These are phyloP conservation scores for Candida glucosophila DNA, from an alignment of 1,139 yeast species.

Conservation along the genomic window DNA sequence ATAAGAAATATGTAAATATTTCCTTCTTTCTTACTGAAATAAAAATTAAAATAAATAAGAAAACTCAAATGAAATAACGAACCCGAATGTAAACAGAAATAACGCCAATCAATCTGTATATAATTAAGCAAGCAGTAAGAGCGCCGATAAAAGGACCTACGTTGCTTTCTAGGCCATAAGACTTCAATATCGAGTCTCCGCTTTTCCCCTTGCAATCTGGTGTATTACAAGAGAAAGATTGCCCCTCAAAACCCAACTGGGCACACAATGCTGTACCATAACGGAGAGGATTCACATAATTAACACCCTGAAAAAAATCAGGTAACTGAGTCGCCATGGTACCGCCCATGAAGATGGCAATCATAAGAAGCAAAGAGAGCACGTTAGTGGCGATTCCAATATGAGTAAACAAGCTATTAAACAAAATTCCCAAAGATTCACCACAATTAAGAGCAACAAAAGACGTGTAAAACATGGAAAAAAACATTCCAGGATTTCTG, in stretches of 20 bases:
- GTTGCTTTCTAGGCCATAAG: constrained; percentile 21
- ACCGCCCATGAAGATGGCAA: constrained; percentile 84
- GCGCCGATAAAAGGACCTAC: constrained; percentile 29
- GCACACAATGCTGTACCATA: constrained; percentile 53
- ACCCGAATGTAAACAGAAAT: constrained; percentile 19
- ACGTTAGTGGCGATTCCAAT: constrained; percentile 75
- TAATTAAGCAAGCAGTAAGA: constrained; percentile 24
- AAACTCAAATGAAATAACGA: constrained; percentile 9
- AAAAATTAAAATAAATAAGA: no score
- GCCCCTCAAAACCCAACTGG: constrained; percentile 26
- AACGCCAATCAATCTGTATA: constrained; percentile 25
- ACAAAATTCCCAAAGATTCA: constrained; percentile 73
- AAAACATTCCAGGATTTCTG: constrained; percentile 58
- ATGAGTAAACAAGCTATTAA: constrained; percentile 66
- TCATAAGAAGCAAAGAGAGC: constrained; percentile 51
- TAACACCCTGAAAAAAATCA: constrained; percentile 54
- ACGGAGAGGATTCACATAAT: constrained; percentile 67
- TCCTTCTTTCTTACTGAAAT: no score
- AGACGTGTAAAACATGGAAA: constrained; percentile 50
- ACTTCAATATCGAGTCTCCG: constrained; percentile 27
- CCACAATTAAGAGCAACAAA: constrained; percentile 62
- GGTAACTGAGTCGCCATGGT: constrained; percentile 74
- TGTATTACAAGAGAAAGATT: constrained; percentile 22
- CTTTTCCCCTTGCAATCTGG: constrained; percentile 21
- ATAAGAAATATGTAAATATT: no score